Conservation (phyloP, 306 rosid genomes). For the Prunus dulcis region DNA sequence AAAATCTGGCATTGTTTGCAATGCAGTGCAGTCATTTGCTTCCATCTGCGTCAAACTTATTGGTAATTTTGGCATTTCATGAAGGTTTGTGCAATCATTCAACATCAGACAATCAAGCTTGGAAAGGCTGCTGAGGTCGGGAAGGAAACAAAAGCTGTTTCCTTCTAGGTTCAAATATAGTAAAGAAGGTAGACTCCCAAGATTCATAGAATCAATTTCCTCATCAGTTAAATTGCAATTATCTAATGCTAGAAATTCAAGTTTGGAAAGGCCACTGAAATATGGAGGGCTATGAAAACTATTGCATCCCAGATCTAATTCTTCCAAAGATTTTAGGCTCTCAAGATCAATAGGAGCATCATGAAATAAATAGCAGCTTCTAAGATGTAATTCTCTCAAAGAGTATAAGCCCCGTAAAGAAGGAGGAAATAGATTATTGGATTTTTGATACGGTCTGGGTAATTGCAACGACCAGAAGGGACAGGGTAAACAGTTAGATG, state of each 20-base stretch:
- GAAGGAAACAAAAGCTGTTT: background rate
- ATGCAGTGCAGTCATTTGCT: background rate
- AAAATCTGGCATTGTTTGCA: slow-evolving; percentile 9
- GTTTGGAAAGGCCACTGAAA: background rate
- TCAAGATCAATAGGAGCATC: slow-evolving; percentile 2
- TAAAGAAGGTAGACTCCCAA: slow-evolving; percentile 6
- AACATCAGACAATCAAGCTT: background rate
- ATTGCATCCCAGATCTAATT: background rate
- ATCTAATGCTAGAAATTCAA: background rate
- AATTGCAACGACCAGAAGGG: slow-evolving; percentile 28
- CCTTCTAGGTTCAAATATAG: background rate
- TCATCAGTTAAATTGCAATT: slow-evolving; percentile 4
- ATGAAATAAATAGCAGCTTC: background rate
- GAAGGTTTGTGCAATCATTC: background rate
- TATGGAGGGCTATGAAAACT: background rate
- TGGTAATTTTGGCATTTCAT: slow-evolving; percentile 1
- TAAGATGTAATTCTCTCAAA: background rate
- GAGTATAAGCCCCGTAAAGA: slow-evolving; percentile 19
- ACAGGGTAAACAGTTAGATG: slow-evolving; percentile 21
- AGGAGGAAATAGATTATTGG: background rate
- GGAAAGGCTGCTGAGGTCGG: slow-evolving; percentile 3
- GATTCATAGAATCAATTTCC: background rate
- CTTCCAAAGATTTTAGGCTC: background rate
- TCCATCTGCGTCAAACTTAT: background rate
- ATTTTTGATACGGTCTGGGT: background rate